Percentiles rank a stretch among this genome's conserved stretches.
phyloP scores from a whole-genome alignment of 2,329 filamentous ascomycete species.

The Neonectria sp. region DNA sequence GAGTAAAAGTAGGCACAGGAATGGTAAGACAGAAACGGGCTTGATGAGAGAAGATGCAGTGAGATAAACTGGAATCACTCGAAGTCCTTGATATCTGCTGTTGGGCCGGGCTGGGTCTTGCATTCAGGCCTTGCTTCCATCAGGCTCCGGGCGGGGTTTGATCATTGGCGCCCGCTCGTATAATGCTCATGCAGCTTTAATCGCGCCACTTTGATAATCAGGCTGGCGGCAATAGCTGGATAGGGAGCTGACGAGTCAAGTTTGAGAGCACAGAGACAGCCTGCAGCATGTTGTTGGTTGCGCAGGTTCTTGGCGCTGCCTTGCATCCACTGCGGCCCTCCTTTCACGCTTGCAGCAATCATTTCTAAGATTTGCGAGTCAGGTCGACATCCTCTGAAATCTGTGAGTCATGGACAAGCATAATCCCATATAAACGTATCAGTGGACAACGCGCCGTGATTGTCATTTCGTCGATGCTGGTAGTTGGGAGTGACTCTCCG shows the following conservation, averaged over 20 bases:
- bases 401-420: too few relatives aligned
- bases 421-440: too few relatives aligned
- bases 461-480: too few relatives aligned
- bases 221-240: background rate
- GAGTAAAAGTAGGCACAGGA: background rate
- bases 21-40: background rate
- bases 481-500: too few relatives aligned
- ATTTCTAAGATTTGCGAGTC: too few relatives aligned
- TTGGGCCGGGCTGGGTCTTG: background rate
- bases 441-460: too few relatives aligned
- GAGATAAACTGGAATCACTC: background rate
- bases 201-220: background rate
- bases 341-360: too few relatives aligned
- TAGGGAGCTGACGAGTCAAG: background rate
- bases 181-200: background rate
- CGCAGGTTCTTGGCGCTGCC: background rate
- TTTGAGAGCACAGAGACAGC: too few relatives aligned
- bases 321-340: background rate
- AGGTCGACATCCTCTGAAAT: too few relatives aligned
- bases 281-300: background rate
- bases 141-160: background rate
- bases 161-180: background rate
- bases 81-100: background rate
- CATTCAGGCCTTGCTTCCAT: background rate
- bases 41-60: background rate